phyloP scores from a whole-genome alignment of 805 yeast genomes.

The Spathaspora arborariae region DNA sequence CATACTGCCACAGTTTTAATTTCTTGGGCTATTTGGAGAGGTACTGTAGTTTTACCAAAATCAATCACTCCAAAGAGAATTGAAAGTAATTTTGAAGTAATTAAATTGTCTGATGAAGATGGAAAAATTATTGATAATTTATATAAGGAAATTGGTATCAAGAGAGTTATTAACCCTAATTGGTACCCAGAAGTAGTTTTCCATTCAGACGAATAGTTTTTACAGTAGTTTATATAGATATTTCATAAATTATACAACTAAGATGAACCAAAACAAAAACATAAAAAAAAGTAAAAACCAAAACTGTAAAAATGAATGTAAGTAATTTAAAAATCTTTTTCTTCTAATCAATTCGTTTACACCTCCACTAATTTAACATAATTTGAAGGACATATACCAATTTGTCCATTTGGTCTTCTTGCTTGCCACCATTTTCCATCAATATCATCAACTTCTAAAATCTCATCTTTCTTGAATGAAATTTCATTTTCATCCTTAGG shows the following conservation, averaged over 20 bases:
- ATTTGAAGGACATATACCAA: slow-evolving; percentile 95
- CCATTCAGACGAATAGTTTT: slow-evolving; percentile 5
- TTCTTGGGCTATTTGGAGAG: slow-evolving; percentile 59
- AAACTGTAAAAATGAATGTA: neutral
- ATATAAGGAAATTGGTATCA: slow-evolving; percentile 19
- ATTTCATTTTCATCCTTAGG: slow-evolving; percentile 92
- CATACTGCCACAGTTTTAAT: slow-evolving; percentile 50
- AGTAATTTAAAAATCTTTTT: slow-evolving; percentile 10
- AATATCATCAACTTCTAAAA: slow-evolving; percentile 87
- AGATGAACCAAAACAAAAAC: neutral
- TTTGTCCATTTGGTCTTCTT: slow-evolving; percentile 80
- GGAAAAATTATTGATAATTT: slow-evolving; percentile 26
- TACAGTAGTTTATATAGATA: slow-evolving; percentile 1
- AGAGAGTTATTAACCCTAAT: slow-evolving; percentile 33
- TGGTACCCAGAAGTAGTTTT: slow-evolving; percentile 21
- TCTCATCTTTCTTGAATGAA: slow-evolving; percentile 85
- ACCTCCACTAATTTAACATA: slow-evolving; percentile 72
- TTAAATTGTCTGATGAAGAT: slow-evolving; percentile 34
- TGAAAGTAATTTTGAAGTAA: slow-evolving; percentile 29
- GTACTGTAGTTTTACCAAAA: slow-evolving; percentile 45
- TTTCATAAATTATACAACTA: neutral
- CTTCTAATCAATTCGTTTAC: neutral
- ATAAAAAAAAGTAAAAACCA: neutral
- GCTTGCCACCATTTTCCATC: slow-evolving; percentile 99
- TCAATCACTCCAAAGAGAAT: slow-evolving; percentile 28